phyloP scores from a whole-genome alignment of 2,329 filamentous ascomycete species.

The Dactylella cylindrospora region DNA sequence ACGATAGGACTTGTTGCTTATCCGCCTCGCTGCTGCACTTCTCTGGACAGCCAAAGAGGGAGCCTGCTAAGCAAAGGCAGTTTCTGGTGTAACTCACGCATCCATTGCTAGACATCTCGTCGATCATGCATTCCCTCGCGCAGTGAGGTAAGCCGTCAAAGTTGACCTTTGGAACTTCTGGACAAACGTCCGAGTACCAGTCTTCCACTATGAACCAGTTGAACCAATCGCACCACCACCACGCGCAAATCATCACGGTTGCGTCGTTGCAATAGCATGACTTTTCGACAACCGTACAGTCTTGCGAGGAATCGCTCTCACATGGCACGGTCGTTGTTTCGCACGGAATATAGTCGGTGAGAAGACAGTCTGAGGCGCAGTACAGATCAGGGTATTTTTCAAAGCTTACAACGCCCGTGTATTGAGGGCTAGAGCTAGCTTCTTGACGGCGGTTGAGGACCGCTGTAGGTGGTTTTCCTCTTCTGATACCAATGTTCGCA shows the following conservation, averaged over 20 bases:
- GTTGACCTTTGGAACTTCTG: too few species aligned
- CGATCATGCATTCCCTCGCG: too few species aligned
- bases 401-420: neutral
- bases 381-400: neutral
- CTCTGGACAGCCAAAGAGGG: constrained; percentile 6
- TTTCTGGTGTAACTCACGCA: constrained; percentile 15
- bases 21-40: constrained; percentile 5
- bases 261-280: constrained; percentile 3
- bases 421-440: neutral
- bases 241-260: neutral
- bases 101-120: constrained; percentile 2
- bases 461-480: neutral
- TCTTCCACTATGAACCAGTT: too few species aligned
- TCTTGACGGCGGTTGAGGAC: neutral
- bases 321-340: neutral
- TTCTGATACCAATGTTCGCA: neutral
- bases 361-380: constrained; percentile 1
- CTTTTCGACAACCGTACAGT: constrained; percentile 3
- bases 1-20: constrained; percentile 8
- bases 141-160: too few species aligned
- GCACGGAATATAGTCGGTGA: constrained; percentile 4
- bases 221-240: constrained; percentile 12
- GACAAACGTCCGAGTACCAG: too few species aligned
- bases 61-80: constrained; percentile 3
- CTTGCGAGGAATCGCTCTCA: neutral